Evolutionary conservation across 2,329 filamentous ascomycete species (phyloP), one percentile per base, ranked within the genome.

Genomic region (Fusarium chlamydosporum): DNA sequence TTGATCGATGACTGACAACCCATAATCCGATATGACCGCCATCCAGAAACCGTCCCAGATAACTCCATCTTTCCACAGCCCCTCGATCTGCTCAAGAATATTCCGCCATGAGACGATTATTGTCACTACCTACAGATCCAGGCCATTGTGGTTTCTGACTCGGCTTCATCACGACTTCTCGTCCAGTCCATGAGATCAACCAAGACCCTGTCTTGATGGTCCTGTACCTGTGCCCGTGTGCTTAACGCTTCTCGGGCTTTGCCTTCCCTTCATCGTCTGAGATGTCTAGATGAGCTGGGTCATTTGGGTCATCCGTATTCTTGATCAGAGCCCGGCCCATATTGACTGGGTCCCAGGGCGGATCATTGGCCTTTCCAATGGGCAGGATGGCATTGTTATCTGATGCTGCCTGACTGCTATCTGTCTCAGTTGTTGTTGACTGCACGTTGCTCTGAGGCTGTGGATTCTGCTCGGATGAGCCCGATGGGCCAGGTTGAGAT

Each of bases 51-150:
- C 12, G 27, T 45, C 41, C 37, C 20, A 13, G 41, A 52, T 15
- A 18, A 8, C 35, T 33, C 20, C n/a, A 23, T 45, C 42, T 33
- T 46, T 37, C 33, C 41, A 35, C 27, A 20, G 16, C 20, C 35
- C 27, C 43, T 11, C 15, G 46, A 47, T 20, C 26, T 16, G 45
- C 13, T 45, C 50, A 35, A 47, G 43, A 60, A 65, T 13, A 47
- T 47, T 26, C n/a, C 27, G 15, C 41, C 41, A 65, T 48, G 40
- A 41, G 35, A 47, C 20, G 20, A 7, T 53, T 38, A 65, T 33
- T n/a, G n/a, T 38, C 45, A 47, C 60, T 38, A 35, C 53, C 27
- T 23, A 37, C 11, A 47, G 20, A 27, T n/a, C 13, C 20, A 60
- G 31, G 37, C 29, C 16, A 59, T 34, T 27, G 3, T 65, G 40